A percentile compares a stretch with the other conserved stretches of the same genome.
These are phyloP conservation scores for Saccharomyces hybrid DNA, from an alignment of 1,139 yeast genomes.

Conservation along the genomic window DNA sequence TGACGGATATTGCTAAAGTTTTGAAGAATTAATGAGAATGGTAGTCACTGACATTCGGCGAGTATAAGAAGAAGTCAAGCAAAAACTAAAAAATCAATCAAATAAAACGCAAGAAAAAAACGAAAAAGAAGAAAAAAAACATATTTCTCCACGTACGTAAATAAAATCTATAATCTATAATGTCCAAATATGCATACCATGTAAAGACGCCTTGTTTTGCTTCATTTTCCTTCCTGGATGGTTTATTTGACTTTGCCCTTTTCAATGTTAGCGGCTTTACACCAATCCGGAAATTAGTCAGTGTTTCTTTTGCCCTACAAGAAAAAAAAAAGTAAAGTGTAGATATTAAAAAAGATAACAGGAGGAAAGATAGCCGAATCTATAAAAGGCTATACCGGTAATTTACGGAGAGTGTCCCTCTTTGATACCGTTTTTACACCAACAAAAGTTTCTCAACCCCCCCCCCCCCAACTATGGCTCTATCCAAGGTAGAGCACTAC, in stretches of 20 bases:
- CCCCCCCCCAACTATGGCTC: slow-evolving; percentile 15
- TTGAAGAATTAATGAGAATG: slow-evolving; percentile 12
- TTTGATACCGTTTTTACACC: background rate
- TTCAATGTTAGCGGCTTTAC: background rate
- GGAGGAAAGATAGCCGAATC: background rate
- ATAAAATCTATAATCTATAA: background rate
- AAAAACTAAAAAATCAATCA: background rate
- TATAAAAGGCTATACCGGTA: background rate
- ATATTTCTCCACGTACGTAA: background rate
- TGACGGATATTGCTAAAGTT: slow-evolving; percentile 24
- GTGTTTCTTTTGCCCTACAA: background rate
- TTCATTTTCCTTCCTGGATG: background rate
- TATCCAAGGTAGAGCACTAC: slow-evolving; percentile 31
- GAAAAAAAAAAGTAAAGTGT: background rate
- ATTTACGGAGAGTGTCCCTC: background rate
- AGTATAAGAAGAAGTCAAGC: background rate
- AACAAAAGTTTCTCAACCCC: background rate
- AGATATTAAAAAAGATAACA: background rate
- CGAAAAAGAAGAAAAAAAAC: background rate
- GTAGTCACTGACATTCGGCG: background rate
- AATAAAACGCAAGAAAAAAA: background rate
- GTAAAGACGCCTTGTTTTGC: background rate
- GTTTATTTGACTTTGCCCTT: background rate
- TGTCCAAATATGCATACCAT: background rate
- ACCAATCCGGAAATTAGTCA: background rate